These are phyloP conservation scores for Claviceps africana DNA, from an alignment of 2,329 filamentous ascomycete genomes.

Conservation along the genomic window DNA sequence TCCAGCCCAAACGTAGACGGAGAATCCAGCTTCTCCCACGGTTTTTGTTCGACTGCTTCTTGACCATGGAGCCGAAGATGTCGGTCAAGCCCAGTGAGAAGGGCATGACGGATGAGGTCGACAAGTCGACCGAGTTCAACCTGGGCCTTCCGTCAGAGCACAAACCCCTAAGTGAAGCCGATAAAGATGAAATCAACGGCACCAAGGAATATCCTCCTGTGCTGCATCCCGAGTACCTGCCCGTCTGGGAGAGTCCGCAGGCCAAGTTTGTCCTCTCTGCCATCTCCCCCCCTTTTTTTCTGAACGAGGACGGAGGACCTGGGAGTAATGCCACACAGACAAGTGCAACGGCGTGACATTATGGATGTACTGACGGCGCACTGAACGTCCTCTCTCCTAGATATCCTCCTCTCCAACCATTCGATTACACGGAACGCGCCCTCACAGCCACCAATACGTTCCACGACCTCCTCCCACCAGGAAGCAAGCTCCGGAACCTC, in stretches of 20 bases:
- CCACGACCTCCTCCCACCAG: not conserved
- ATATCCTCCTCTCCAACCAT: not conserved
- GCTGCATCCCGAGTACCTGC: not conserved
- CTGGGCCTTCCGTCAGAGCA: not conserved
- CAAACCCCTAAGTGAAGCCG: not conserved
- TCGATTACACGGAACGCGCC: not conserved
- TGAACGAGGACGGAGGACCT: no score
- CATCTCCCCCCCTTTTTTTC: no score
- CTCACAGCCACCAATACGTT: not conserved
- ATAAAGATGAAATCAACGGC: not conserved
- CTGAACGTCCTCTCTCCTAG: not conserved
- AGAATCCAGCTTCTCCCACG: no score
- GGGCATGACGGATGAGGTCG: no score
- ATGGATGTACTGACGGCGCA: no score
- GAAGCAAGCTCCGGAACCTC: constrained; percentile 16
- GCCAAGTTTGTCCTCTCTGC: not conserved
- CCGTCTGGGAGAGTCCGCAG: not conserved
- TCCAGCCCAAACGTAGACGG: not conserved
- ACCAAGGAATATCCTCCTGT: not conserved
- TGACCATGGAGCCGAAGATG: not conserved
- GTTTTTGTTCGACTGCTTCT: no score
- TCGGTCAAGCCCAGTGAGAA: not conserved
- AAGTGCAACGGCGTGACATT: no score
- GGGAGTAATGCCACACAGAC: no score
- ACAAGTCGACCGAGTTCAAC: not conserved